Percentiles rank a stretch among this genome's conserved stretches.
phyloP scores from a whole-genome alignment of 805 yeast genomes.

The Candida ficus region DNA sequence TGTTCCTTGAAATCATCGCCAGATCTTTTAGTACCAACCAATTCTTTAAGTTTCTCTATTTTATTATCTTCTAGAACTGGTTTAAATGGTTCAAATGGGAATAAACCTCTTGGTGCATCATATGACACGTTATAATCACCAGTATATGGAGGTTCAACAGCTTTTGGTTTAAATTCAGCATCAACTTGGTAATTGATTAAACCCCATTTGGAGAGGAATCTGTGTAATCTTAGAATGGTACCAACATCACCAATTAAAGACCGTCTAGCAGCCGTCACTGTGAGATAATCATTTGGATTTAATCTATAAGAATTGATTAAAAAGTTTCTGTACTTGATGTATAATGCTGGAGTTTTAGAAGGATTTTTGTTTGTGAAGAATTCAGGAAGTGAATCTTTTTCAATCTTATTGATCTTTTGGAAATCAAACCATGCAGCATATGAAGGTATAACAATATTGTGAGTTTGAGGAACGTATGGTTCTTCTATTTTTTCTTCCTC shows the following conservation, averaged over 20 bases:
- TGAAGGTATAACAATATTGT: constrained; percentile 80
- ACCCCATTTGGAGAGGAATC: constrained; percentile 88
- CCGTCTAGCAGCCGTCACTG: constrained; percentile 87
- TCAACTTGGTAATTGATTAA: constrained; percentile 88
- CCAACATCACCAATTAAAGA: constrained; percentile 91
- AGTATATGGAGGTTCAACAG: constrained; percentile 67
- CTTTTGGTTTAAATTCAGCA: constrained; percentile 65
- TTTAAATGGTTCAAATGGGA: constrained; percentile 83
- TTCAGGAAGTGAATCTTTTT: constrained; percentile 81
- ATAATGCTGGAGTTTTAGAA: constrained; percentile 76
- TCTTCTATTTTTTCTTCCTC: constrained; percentile 13
- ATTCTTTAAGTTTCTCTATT: constrained; percentile 38
- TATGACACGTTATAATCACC: constrained; percentile 72
- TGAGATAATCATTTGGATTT: constrained; percentile 84
- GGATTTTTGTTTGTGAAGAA: constrained; percentile 71
- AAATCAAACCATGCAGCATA: constrained; percentile 83
- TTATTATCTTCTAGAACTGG: constrained; percentile 46
- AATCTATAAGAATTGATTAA: constrained; percentile 83
- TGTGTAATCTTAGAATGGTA: constrained; percentile 76
- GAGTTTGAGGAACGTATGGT: constrained; percentile 53
- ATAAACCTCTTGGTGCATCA: constrained; percentile 89
- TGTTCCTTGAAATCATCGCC: too few species aligned
- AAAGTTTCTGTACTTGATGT: constrained; percentile 79
- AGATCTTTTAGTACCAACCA: constrained; percentile 12
- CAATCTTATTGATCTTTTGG: constrained; percentile 68